These are phyloP conservation scores for Pseudocercospora cruenta DNA, from an alignment of 2,329 filamentous ascomycete species.

Conservation along the genomic window DNA sequence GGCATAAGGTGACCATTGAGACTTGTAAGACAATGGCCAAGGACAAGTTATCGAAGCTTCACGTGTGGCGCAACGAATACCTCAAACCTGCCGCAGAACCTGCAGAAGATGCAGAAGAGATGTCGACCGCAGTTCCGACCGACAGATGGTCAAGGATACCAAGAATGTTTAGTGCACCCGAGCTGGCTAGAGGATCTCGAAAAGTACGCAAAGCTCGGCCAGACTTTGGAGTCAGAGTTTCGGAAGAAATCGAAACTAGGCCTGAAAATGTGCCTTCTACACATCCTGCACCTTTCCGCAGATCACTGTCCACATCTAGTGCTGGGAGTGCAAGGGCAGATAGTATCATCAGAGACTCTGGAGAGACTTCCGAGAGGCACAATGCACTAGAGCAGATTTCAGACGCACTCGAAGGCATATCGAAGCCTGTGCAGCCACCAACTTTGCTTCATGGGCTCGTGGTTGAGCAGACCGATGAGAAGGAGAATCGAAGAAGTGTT, in stretches of 20 bases:
- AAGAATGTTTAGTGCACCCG: neutral
- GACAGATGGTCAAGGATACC: neutral
- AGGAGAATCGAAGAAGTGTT: conserved; percentile 1
- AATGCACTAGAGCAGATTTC: neutral
- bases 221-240: neutral
- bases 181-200: neutral
- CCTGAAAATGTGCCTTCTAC: neutral
- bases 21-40: neutral
- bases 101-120: neutral
- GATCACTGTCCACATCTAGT: neutral
- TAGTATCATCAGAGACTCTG: neutral
- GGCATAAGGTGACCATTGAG: neutral
- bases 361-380: neutral
- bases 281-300: neutral
- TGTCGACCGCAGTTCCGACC: neutral
- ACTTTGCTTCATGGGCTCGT: neutral
- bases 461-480: neutral
- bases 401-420: neutral
- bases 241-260: neutral
- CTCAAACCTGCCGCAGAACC: neutral
- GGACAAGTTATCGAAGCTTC: neutral
- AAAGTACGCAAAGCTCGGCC: neutral
- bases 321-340: neutral
- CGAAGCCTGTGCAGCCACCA: neutral
- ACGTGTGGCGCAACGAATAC: neutral